Percentiles rank a stretch among this genome's conserved stretches.
These are phyloP conservation scores for Penicillium samsonianum DNA, from an alignment of 495 filamentous ascomycete genomes.

Conservation along the genomic window DNA sequence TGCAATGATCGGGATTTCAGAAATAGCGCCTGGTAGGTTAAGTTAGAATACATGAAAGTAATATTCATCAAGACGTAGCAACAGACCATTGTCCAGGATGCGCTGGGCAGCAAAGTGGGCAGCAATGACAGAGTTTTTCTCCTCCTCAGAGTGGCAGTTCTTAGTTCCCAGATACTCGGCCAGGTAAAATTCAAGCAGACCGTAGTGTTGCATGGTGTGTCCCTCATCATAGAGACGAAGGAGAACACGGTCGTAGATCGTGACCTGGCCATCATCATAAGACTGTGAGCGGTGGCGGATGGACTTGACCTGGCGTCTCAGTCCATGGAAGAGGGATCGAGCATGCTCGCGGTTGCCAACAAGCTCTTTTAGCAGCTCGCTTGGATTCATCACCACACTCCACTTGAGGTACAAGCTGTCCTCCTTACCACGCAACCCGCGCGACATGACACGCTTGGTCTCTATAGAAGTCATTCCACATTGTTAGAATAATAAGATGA, in stretches of 20 bases:
- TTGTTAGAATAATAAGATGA: background rate
- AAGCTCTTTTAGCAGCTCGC: slow-evolving; percentile 28
- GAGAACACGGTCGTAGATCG: slow-evolving; percentile 43
- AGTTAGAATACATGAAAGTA: background rate
- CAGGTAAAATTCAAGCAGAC: slow-evolving; percentile 42
- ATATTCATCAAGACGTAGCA: background rate
- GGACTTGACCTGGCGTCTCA: slow-evolving; percentile 34
- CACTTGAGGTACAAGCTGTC: slow-evolving; percentile 31
- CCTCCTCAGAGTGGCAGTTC: background rate
- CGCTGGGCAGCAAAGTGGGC: slow-evolving; percentile 15
- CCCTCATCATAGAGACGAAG: slow-evolving; percentile 34
- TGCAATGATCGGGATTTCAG: background rate
- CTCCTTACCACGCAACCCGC: background rate
- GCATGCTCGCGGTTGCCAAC: slow-evolving; percentile 19
- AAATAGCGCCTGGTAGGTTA: background rate
- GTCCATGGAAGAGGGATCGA: slow-evolving; percentile 25
- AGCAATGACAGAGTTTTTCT: slow-evolving; percentile 6
- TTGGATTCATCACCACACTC: slow-evolving; percentile 19
- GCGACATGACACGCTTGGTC: background rate
- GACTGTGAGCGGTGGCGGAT: slow-evolving; percentile 37
- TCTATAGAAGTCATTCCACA: background rate
- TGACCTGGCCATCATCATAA: slow-evolving; percentile 44
- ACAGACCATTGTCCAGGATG: slow-evolving; percentile 14
- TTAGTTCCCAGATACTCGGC: slow-evolving; percentile 42
- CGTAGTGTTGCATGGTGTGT: slow-evolving; percentile 23